These are phyloP conservation scores for Fomitopsis betulina DNA, from an alignment of 1,284 basidiomycete species.

Conservation along the genomic window DNA sequence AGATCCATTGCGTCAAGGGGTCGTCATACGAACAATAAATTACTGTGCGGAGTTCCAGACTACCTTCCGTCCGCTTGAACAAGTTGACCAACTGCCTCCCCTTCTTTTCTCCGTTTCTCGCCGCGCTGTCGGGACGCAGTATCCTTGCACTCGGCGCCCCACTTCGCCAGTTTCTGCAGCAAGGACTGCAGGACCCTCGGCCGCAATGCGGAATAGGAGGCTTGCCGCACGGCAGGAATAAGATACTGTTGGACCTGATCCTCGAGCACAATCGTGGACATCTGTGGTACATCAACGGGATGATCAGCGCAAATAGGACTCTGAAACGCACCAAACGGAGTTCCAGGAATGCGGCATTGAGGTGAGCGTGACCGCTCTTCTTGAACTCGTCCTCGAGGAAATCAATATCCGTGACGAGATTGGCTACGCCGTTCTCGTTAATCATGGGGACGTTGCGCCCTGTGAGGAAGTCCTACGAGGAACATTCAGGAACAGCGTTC, in stretches of 20 bases:
- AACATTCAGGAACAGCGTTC: conserved; percentile 8
- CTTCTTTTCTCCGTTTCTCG: conserved; percentile 73
- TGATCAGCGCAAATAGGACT: conserved; percentile 10
- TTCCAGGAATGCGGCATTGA: conserved; percentile 77
- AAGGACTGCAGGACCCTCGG: conserved; percentile 73
- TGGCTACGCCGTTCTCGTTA: conserved; percentile 86
- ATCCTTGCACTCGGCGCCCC: conserved; percentile 60
- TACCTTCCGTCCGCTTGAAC: conserved; percentile 44
- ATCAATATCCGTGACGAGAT: conserved; percentile 77
- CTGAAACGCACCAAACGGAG: conserved; percentile 64
- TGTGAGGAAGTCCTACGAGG: conserved; percentile 66
- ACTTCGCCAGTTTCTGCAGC: conserved; percentile 77
- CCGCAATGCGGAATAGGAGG: conserved; percentile 69
- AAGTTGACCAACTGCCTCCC: conserved; percentile 68
- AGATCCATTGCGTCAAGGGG: conserved; percentile 17
- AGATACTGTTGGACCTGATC: conserved; percentile 79
- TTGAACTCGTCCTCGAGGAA: conserved; percentile 84
- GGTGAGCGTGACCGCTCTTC: conserved; percentile 63
- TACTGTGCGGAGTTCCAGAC: background rate
- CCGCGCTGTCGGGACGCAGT: conserved; percentile 51
- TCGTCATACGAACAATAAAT: background rate
- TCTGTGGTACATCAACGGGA: conserved; percentile 41
- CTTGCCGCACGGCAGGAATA: conserved; percentile 66
- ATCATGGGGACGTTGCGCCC: conserved; percentile 75
- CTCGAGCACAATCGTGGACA: conserved; percentile 70